A percentile compares a stretch with the other conserved stretches of the same genome.
These are phyloP conservation scores for Metschnikowia aberdeeniae DNA, from an alignment of 805 yeast species.

Conservation along the genomic window DNA sequence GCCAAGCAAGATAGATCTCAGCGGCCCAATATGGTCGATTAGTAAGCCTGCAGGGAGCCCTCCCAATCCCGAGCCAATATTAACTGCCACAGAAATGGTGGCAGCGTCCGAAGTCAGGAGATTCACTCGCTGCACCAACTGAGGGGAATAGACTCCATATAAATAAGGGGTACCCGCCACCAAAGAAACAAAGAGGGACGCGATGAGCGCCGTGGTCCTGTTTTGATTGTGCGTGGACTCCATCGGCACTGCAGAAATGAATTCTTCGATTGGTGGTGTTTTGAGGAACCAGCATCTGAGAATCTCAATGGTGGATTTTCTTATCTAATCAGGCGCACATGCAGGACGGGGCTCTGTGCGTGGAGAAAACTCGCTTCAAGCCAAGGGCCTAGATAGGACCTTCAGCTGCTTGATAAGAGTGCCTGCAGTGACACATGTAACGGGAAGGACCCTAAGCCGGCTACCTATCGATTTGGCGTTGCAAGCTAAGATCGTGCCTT, in stretches of 20 bases:
- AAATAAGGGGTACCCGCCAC: conserved; percentile 76
- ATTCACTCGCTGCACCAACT: conserved; percentile 52
- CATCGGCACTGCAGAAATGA: neutral
- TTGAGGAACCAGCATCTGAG: neutral
- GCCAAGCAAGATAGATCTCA: conserved; percentile 50
- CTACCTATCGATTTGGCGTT: too few relatives aligned
- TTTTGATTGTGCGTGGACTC: neutral
- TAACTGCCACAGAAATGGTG: conserved; percentile 52
- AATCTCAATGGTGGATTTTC: neutral
- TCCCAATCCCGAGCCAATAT: conserved; percentile 62
- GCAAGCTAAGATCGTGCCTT: too few relatives aligned
- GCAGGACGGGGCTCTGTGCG: neutral
- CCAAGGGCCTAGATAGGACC: neutral
- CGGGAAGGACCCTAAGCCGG: too few relatives aligned
- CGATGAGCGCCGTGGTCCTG: conserved; percentile 21
- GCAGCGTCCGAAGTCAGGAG: conserved; percentile 62
- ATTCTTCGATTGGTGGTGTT: neutral
- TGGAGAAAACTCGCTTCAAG: neutral
- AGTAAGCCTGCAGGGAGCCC: conserved; percentile 70
- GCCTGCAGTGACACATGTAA: too few relatives aligned
- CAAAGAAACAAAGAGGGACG: conserved; percentile 47
- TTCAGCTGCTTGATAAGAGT: too few relatives aligned
- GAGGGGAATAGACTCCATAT: conserved; percentile 75
- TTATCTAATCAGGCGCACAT: neutral
- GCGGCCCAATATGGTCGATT: conserved; percentile 61